Evolutionary conservation across 768 basidiomycete species (phyloP), one percentile per base, ranked within the genome.

Genomic region (Lactifluus echinatus): DNA sequence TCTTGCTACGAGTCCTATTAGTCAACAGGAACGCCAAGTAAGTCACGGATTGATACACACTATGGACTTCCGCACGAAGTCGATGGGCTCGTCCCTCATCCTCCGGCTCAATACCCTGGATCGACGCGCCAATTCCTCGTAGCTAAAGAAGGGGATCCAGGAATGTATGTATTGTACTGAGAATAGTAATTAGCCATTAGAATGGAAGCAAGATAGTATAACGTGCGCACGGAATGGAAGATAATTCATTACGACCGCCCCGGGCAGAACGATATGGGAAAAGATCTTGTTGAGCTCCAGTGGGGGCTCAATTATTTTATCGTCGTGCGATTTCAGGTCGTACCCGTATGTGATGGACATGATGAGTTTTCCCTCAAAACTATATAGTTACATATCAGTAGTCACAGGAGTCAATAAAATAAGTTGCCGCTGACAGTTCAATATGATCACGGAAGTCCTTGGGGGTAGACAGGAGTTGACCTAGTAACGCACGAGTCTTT

Each of bases 321-420:
- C 50, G 6, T 33, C 43, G 26, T 46, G 5, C 24, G 19, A 14
- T 14, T 52, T 57, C 19, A 57, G 8, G 17, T 57, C 50, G 23
- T 57, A 57, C 6, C 56, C 56, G 23, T 57, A 57, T 2, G 56
- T 52, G 29, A 57, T 26, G 8, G 28, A 31, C 56, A 57, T 57
- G 36, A 57, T 36, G 2, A 57, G 29, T 19, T 19, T 52, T 2
- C 50, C 56, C n/a, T 57, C 50, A 33, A 57, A 36, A 10, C 56
- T 57, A 11, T 17, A 33, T 14, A n/a, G 29, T 40, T 17, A n/a
- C n/a, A n/a, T n/a, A 19, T 23, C 26, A 52, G 36, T 5, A 42
- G 57, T 15, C 7, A 31, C 15, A 7, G 0, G 24, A 26, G 17
- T 19, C 7, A 14, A 14, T 7, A 15, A 6, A 17, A 19, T 31